Evolutionary conservation across 768 basidiomycete species (phyloP), one percentile per base, ranked within the genome.

Genomic region (Mycena metata): DNA sequence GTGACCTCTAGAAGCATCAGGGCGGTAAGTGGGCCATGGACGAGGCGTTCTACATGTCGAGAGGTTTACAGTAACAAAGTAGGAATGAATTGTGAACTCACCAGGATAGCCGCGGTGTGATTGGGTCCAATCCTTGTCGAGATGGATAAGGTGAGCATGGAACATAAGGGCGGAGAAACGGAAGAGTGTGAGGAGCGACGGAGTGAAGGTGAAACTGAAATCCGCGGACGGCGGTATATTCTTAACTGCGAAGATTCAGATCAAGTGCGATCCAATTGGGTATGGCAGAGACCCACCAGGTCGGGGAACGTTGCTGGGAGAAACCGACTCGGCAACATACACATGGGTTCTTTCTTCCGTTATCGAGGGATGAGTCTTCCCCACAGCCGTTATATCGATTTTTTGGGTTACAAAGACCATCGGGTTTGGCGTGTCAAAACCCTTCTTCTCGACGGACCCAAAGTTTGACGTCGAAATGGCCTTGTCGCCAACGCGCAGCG

Each of bases 91-190:
- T 21, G 51, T 61, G 5, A 11, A 74, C 83, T 61, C 69, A 89
- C 92, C 93, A 69, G 90, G 85, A 70, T 94, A 93, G 10, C 92
- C 92, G 78, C 96, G 92, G 21, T 81, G 83, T 26, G 80, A 78
- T 49, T 85, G 88, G 8, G 91, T 88, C 75, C 90, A 94, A 24
- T 90, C 87, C 65, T 88, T 88, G 79, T 95, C 93, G 26, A 95
- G 85, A 78, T 96, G 94, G 70, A 96, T 93, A 71, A 89, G 85
- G 71, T 96, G 94, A 15, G 88, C 92, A 72, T 96, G 95, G 82
- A 94, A 94, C 71, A 90, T 95, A 24, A 96, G 82, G 21, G 94
- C 93, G 6, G 93, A 95, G 79, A 91, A 96, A 24, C 93, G 89
- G 82, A 96, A 96, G 23, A 96, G 81, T 0, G 91, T 93, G 11